phyloP scores from a whole-genome alignment of 2,329 filamentous ascomycete species.

The Fusarium heterosporum region DNA sequence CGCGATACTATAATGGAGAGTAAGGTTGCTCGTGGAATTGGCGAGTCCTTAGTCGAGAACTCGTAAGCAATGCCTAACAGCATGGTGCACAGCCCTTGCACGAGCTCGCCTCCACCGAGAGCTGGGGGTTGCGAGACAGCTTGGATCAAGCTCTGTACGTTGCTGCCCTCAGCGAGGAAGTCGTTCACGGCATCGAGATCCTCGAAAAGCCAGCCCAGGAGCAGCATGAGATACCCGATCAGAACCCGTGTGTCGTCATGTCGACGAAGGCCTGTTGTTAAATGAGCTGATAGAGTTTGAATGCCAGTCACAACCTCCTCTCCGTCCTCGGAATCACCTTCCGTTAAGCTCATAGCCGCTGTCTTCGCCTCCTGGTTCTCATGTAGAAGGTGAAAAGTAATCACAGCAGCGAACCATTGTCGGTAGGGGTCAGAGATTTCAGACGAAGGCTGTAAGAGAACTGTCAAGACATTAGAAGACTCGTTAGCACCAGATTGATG shows the following conservation, averaged over 20 bases:
- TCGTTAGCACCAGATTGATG: slow-evolving; percentile 82
- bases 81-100: slow-evolving; percentile 86
- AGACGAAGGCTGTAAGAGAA: slow-evolving; percentile 76
- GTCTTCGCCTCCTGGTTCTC: slow-evolving; percentile 84
- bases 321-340: slow-evolving; percentile 88
- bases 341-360: slow-evolving; percentile 82
- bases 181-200: slow-evolving; percentile 92
- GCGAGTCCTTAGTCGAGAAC: slow-evolving; percentile 97
- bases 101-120: slow-evolving; percentile 71
- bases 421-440: slow-evolving; percentile 82
- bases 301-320: slow-evolving; percentile 97
- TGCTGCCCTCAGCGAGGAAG: slow-evolving; percentile 91
- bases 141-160: slow-evolving; percentile 86
- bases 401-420: slow-evolving; percentile 87
- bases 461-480: slow-evolving; percentile 88
- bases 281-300: slow-evolving; percentile 85
- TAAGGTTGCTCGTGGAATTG: slow-evolving; percentile 83
- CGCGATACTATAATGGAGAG: slow-evolving; percentile 81
- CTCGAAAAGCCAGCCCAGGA: slow-evolving; percentile 92
- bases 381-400: slow-evolving; percentile 86
- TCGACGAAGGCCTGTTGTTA: slow-evolving; percentile 82
- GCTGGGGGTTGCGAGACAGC: slow-evolving; percentile 70
- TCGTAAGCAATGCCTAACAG: slow-evolving; percentile 92
- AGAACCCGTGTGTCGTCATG: slow-evolving; percentile 82
- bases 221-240: slow-evolving; percentile 88